Percentiles rank a stretch among this genome's conserved stretches.
phyloP scores from a whole-genome alignment of 495 filamentous ascomycete genomes.

The Penicillium egyptiacum region DNA sequence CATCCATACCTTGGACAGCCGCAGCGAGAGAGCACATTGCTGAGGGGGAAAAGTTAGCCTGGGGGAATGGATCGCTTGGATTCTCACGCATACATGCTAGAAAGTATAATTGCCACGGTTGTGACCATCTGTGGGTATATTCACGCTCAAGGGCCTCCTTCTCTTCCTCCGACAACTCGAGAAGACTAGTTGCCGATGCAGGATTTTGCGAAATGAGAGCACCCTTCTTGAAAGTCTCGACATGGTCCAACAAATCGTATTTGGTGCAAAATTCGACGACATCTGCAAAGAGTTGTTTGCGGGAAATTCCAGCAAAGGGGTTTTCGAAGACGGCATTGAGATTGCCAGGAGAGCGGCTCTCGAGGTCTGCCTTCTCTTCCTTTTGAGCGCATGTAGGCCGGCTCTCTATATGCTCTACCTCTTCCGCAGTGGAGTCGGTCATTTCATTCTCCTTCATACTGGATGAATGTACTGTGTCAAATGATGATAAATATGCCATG shows the following conservation, averaged over 20 bases:
- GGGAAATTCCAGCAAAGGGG: slow-evolving; percentile 50
- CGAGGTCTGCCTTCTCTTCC: slow-evolving; percentile 16
- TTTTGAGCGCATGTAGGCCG: slow-evolving; percentile 12
- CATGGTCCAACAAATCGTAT: slow-evolving; percentile 44
- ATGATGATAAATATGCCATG: background rate
- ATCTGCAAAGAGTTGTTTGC: slow-evolving; percentile 47
- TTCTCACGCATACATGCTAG: slow-evolving; percentile 45
- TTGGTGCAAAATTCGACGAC: slow-evolving; percentile 52
- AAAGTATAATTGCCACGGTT: slow-evolving; percentile 57
- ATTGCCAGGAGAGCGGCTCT: slow-evolving; percentile 18
- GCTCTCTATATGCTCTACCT: slow-evolving; percentile 10
- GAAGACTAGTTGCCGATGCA: slow-evolving; percentile 35
- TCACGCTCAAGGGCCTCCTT: slow-evolving; percentile 46
- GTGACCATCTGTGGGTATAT: slow-evolving; percentile 55
- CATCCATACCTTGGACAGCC: slow-evolving; percentile 66
- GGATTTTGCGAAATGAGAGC: slow-evolving; percentile 56
- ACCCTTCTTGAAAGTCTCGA: slow-evolving; percentile 50
- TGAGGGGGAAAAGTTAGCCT: slow-evolving; percentile 8
- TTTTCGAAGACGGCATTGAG: slow-evolving; percentile 47
- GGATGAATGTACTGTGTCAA: background rate
- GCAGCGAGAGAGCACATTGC: slow-evolving; percentile 51
- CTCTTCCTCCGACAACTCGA: slow-evolving; percentile 49
- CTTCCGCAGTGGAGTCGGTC: background rate
- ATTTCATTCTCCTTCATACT: slow-evolving; percentile 16
- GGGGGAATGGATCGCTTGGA: slow-evolving; percentile 6